Evolutionary conservation across 208 protist genomes (phyloP).

Genomic region (Angomonas deanei): DNA sequence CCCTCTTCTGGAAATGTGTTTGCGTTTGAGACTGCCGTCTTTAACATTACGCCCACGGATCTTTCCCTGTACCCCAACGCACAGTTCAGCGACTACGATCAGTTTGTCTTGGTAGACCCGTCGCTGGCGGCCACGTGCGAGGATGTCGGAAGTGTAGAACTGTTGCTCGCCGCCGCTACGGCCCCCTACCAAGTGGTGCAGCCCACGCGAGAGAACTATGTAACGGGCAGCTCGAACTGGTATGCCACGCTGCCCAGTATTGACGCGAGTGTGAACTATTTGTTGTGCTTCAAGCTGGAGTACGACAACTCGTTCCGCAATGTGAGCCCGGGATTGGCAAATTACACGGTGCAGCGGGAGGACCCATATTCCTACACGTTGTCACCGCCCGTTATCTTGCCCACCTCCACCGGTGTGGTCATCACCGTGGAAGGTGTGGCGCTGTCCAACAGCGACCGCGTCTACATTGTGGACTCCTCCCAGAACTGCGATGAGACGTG

Average conservation of each 20-base stretch:
- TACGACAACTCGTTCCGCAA: conserved; percentile 42
- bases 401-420: conserved; percentile 26
- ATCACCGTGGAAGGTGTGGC: conserved; percentile 49
- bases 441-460: conserved; percentile 38
- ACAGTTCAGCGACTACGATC: conserved; percentile 42
- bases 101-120: conserved; percentile 44
- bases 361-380: conserved; percentile 44
- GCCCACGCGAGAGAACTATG: conserved; percentile 28
- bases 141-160: conserved; percentile 12
- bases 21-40: conserved; percentile 53
- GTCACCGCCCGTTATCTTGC: conserved; percentile 46
- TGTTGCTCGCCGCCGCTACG: conserved; percentile 14
- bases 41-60: conserved; percentile 43
- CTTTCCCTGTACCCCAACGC: conserved; percentile 38
- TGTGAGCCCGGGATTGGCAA: conserved; percentile 11
- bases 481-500: conserved; percentile 74
- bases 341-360: conserved; percentile 28
- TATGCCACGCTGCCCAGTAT: conserved; percentile 44
- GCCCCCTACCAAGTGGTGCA: conserved; percentile 14
- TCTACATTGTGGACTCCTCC: conserved; percentile 45
- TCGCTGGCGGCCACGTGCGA: conserved; percentile 15
- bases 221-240: conserved; percentile 47
- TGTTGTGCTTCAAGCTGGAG: conserved; percentile 60
- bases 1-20: conserved; percentile 26
- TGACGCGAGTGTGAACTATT: conserved; percentile 21